Percentiles rank a stretch among this genome's conserved stretches.
phyloP scores from a whole-genome alignment of 495 filamentous ascomycete species.

The Penicillium argentinense region DNA sequence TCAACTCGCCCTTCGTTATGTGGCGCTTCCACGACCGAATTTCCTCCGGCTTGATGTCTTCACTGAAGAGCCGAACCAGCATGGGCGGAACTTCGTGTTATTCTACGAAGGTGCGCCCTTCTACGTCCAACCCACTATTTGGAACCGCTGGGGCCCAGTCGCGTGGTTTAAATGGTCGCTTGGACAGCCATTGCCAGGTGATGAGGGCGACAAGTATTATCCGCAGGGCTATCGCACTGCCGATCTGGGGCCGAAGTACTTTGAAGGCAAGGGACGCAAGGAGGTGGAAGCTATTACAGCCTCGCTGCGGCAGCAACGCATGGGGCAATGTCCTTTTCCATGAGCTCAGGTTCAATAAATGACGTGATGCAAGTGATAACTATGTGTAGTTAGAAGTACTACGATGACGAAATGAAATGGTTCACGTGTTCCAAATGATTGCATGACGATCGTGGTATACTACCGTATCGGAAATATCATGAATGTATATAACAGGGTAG shows the following conservation, averaged over 20 bases:
- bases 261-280: slow-evolving; percentile 55
- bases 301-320: slow-evolving; percentile 27
- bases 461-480: not conserved
- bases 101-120: slow-evolving; percentile 51
- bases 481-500: slow-evolving; percentile 1
- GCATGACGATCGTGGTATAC: not conserved
- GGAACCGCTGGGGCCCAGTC: slow-evolving; percentile 55
- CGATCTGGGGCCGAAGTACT: slow-evolving; percentile 57
- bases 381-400: no score
- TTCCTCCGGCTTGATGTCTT: slow-evolving; percentile 47
- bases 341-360: slow-evolving; percentile 7
- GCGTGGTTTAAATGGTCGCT: slow-evolving; percentile 51
- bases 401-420: not conserved
- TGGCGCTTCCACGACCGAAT: slow-evolving; percentile 53
- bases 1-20: slow-evolving; percentile 49
- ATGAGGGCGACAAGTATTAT: slow-evolving; percentile 54
- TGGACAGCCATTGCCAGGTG: slow-evolving; percentile 59
- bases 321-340: slow-evolving; percentile 50
- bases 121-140: slow-evolving; percentile 58
- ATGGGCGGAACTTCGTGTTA: slow-evolving; percentile 50
- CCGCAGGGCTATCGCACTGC: slow-evolving; percentile 57
- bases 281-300: slow-evolving; percentile 43
- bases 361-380: not conserved
- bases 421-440: not conserved
- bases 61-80: slow-evolving; percentile 43